Conservation (phyloP, 352 stramenopile genomes). For the Phytophthora ohioensis region DNA sequence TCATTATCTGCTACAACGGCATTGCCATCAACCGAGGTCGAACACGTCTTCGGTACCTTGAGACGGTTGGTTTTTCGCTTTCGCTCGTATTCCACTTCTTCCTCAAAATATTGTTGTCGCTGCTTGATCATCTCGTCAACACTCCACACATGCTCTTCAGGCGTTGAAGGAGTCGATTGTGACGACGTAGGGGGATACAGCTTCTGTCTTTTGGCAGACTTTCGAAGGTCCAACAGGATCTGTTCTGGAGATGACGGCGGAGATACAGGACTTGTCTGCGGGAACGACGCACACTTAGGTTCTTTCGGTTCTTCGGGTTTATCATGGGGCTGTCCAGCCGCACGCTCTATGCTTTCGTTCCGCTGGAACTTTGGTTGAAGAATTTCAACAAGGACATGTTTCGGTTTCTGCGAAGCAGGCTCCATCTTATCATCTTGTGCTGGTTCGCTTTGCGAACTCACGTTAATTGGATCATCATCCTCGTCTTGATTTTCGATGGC, state of each 20-base stretch:
- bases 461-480: neutral
- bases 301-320: constrained; percentile 1
- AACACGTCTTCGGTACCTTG: constrained; percentile 53
- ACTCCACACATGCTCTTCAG: constrained; percentile 47
- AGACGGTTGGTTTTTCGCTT: constrained; percentile 41
- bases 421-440: constrained; percentile 10
- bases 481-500: constrained; percentile 8
- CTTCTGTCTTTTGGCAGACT: constrained; percentile 39
- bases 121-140: constrained; percentile 51
- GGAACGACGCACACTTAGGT: constrained; percentile 1
- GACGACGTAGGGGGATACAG: constrained; percentile 20
- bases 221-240: constrained; percentile 28
- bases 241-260: constrained; percentile 15
- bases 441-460: constrained; percentile 1
- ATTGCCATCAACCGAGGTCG: constrained; percentile 26
- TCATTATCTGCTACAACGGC: constrained; percentile 48
- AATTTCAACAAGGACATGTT: constrained; percentile 32
- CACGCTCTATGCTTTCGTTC: neutral
- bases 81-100: constrained; percentile 50
- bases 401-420: constrained; percentile 4
- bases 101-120: constrained; percentile 50
- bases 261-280: constrained; percentile 19
- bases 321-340: constrained; percentile 2
- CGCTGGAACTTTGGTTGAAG: constrained; percentile 12
- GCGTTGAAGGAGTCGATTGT: constrained; percentile 10